These are phyloP conservation scores for Sphaerulina populicola DNA, from an alignment of 2,329 filamentous ascomycete species.

Conservation along the genomic window DNA sequence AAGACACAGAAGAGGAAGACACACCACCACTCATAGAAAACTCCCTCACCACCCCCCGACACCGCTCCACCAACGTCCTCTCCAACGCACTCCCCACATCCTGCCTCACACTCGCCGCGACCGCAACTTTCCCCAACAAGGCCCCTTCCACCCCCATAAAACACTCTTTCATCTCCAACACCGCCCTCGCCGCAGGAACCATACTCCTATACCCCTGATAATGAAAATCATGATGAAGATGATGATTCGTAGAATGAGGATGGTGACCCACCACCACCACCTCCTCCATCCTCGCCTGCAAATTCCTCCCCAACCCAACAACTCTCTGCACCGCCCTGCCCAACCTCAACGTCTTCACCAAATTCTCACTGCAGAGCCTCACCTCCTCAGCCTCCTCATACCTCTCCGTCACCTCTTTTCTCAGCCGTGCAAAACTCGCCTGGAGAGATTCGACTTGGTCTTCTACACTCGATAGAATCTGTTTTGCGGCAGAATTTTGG, in stretches of 20 bases:
- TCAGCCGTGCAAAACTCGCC: slow-evolving; percentile 74
- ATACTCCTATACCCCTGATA: slow-evolving; percentile 60
- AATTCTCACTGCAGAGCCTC: slow-evolving; percentile 62
- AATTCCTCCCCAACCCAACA: slow-evolving; percentile 71
- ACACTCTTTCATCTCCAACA: slow-evolving; percentile 53
- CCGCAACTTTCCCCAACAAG: slow-evolving; percentile 64
- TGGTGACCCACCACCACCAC: slow-evolving; percentile 34
- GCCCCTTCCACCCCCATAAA: slow-evolving; percentile 51
- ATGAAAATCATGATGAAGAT: no score
- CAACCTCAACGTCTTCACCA: slow-evolving; percentile 72
- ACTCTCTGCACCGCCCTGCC: slow-evolving; percentile 69
- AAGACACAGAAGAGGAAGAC: no score
- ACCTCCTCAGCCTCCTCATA: slow-evolving; percentile 82
- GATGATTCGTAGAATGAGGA: no score
- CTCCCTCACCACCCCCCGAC: slow-evolving; percentile 66
- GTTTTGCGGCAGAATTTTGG: slow-evolving; percentile 63
- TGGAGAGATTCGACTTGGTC: slow-evolving; percentile 71
- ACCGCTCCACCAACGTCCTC: slow-evolving; percentile 52
- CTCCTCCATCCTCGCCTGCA: slow-evolving; percentile 78
- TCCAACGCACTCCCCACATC: slow-evolving; percentile 65
- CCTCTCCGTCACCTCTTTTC: slow-evolving; percentile 76
- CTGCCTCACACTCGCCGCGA: slow-evolving; percentile 61
- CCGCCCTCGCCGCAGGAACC: slow-evolving; percentile 70
- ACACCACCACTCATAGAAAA: slow-evolving; percentile 66
- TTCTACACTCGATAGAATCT: slow-evolving; percentile 68